Evolutionary conservation across 148 eudicot genomes (phyloP).

Genomic region (Mesembryanthemum crystallinum): DNA sequence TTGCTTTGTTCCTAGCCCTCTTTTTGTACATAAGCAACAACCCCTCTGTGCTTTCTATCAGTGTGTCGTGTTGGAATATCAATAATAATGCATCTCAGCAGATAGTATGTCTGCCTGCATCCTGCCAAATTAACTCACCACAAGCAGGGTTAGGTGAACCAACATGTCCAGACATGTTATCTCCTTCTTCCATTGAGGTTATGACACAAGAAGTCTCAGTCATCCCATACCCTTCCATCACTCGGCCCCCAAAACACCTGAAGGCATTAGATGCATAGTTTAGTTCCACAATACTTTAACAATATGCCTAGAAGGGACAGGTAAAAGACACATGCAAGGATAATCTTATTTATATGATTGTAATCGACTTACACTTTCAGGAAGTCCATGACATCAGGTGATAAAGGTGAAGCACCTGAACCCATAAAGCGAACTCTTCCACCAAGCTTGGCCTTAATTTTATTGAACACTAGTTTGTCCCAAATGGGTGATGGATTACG

Average conservation of each 20-base stretch:
- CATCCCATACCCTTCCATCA: slow-evolving; percentile 95
- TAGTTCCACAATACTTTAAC: background rate
- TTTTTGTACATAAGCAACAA: background rate
- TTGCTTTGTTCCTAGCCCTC: background rate
- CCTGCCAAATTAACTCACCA: slow-evolving; percentile 51
- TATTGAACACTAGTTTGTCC: slow-evolving; percentile 93
- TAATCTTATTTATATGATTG: background rate
- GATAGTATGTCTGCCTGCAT: background rate
- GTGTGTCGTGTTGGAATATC: background rate
- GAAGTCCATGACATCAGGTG: slow-evolving; percentile 87
- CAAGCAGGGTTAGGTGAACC: slow-evolving; percentile 94
- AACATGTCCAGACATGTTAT: slow-evolving; percentile 82
- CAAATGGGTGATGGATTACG: slow-evolving; percentile 76
- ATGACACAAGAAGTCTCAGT: slow-evolving; percentile 96
- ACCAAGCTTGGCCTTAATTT: slow-evolving; percentile 89
- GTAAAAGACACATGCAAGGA: background rate
- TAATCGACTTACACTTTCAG: slow-evolving; percentile 70
- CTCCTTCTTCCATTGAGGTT: slow-evolving; percentile 69
- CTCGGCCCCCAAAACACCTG: slow-evolving; percentile 91
- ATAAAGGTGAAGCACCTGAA: slow-evolving; percentile 95
- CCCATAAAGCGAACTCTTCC: slow-evolving; percentile 87
- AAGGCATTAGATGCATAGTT: slow-evolving; percentile 11
- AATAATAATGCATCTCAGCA: slow-evolving; percentile 3
- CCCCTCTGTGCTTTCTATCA: background rate
- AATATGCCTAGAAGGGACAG: background rate